Evolutionary conservation across 306 rosid genomes (phyloP).

Genomic region (Trifolium pratense): DNA sequence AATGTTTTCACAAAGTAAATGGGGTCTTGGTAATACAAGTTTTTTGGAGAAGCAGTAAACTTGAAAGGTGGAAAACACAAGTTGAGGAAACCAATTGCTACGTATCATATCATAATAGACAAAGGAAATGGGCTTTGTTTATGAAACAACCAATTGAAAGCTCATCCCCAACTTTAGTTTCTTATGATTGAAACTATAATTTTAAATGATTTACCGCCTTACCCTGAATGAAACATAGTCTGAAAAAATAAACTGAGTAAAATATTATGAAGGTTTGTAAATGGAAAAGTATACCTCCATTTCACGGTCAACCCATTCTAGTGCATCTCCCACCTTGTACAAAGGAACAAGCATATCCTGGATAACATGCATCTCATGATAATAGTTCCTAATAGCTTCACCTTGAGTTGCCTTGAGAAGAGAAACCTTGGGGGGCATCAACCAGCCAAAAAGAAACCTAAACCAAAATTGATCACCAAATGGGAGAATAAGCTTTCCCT

Average conservation of each 20-base stretch:
- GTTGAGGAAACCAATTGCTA: constrained; percentile 20
- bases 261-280: constrained; percentile 25
- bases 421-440: constrained; percentile 99
- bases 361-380: constrained; percentile 94
- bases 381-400: constrained; percentile 92
- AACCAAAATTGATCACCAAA: constrained; percentile 95
- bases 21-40: background rate
- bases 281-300: constrained; percentile 78
- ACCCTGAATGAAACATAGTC: background rate
- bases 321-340: constrained; percentile 91
- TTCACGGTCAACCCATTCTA: constrained; percentile 91
- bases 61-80: constrained; percentile 2
- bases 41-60: background rate
- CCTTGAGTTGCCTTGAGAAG: constrained; percentile 99
- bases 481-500: constrained; percentile 97
- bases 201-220: background rate
- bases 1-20: too few relatives aligned
- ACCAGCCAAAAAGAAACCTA: constrained; percentile 86
- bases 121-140: constrained; percentile 33
- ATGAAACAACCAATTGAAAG: background rate
- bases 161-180: constrained; percentile 15
- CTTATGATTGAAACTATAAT: constrained; percentile 3
- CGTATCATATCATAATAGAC: background rate
- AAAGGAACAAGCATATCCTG: constrained; percentile 97
- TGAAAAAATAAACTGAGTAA: background rate